These are phyloP conservation scores for Aspergillus jensenii DNA, from an alignment of 2,329 filamentous ascomycete species.

Conservation along the genomic window DNA sequence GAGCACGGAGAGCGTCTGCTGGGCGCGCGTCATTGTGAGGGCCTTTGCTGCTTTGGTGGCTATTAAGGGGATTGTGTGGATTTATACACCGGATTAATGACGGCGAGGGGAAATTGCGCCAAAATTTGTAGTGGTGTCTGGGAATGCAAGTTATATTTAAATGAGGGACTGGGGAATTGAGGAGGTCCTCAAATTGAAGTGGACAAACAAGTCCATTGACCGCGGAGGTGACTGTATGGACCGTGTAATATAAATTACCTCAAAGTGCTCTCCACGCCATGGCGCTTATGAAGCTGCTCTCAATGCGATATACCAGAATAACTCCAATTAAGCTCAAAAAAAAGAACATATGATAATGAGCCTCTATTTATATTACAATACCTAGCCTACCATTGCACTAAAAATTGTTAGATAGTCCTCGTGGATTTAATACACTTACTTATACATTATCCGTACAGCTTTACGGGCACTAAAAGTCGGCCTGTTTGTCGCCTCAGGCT, in stretches of 20 bases:
- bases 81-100: neutral
- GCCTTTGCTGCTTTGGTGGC: neutral
- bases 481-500: neutral
- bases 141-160: neutral
- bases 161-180: conserved; percentile 4
- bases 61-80: neutral
- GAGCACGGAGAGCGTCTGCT: conserved; percentile 85
- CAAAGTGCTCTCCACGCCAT: neutral
- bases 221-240: conserved; percentile 2
- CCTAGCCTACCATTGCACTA: too few relatives aligned
- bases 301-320: neutral
- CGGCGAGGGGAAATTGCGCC: neutral
- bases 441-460: neutral
- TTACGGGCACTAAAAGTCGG: neutral
- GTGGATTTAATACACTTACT: neutral
- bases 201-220: neutral
- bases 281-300: neutral
- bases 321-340: neutral
- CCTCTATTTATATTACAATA: too few relatives aligned
- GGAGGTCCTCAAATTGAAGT: neutral
- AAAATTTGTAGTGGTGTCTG: neutral
- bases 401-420: neutral
- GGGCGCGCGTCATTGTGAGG: conserved; percentile 82
- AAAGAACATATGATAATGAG: too few relatives aligned
- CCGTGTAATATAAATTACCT: neutral